These are phyloP conservation scores for Daedaleopsis sinensis DNA, from an alignment of 768 basidiomycete genomes.

Conservation along the genomic window DNA sequence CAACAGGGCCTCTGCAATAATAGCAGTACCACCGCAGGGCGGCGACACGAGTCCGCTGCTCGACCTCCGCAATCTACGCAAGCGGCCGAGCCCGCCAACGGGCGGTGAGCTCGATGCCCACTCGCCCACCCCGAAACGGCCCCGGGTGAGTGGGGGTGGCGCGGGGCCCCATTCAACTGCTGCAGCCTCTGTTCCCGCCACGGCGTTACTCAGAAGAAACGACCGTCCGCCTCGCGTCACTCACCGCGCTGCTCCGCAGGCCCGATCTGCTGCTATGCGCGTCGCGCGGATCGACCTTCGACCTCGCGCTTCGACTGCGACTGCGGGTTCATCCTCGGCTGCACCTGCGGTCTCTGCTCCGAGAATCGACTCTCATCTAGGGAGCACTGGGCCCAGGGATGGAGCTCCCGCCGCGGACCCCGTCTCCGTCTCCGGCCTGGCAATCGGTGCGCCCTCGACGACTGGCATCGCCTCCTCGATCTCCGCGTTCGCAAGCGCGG, in stretches of 20 bases:
- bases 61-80: neutral
- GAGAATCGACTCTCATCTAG: too few relatives aligned
- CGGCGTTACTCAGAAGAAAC: neutral
- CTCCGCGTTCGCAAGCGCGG: neutral
- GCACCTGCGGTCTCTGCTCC: too few relatives aligned
- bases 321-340: too few relatives aligned
- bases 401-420: neutral
- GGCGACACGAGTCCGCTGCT: neutral
- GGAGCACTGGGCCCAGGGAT: too few relatives aligned
- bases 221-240: too few relatives aligned
- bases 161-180: neutral
- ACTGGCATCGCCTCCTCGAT: neutral
- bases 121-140: conserved; percentile 1
- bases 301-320: too few relatives aligned
- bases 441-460: neutral
- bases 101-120: neutral
- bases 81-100: conserved; percentile 1
- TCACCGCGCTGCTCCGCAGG: too few relatives aligned
- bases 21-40: neutral
- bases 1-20: neutral
- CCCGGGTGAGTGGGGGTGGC: neutral
- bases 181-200: neutral
- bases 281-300: too few relatives aligned
- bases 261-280: too few relatives aligned
- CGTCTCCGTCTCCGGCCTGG: neutral